phyloP scores from a whole-genome alignment of 345 rosid genomes.

The Aegle marmelos region DNA sequence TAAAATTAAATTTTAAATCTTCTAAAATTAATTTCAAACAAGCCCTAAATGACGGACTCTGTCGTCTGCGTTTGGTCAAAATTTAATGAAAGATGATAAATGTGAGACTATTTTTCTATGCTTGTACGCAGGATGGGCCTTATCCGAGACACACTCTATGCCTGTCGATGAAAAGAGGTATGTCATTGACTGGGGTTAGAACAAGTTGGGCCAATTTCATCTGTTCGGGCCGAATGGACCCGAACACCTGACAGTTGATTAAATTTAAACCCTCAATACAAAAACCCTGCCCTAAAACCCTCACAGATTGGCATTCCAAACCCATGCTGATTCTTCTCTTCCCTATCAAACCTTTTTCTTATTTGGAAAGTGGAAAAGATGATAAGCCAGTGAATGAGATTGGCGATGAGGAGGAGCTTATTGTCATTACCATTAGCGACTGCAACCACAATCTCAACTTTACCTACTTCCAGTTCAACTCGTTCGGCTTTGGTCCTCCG shows the following conservation, averaged over 20 bases:
- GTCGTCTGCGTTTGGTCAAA: too few relatives aligned
- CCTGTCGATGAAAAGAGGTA: not conserved
- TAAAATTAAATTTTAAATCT: too few relatives aligned
- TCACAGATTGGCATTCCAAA: not conserved
- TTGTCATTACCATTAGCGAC: not conserved
- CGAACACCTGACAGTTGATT: not conserved
- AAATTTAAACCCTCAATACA: not conserved
- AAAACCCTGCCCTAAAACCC: conserved; percentile 18
- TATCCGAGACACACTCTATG: too few relatives aligned
- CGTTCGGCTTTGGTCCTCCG: conserved; percentile 3
- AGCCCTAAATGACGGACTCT: too few relatives aligned
- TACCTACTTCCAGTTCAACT: not conserved
- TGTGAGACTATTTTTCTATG: too few relatives aligned
- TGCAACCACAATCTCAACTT: not conserved
- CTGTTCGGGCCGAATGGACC: not conserved
- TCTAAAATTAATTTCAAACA: too few relatives aligned
- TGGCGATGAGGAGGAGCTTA: not conserved
- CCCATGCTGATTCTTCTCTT: not conserved
- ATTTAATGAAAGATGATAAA: too few relatives aligned
- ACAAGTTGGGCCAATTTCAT: not conserved
- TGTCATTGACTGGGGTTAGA: not conserved
- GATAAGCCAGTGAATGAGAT: not conserved
- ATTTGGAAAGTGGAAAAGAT: not conserved
- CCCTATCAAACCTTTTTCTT: too few relatives aligned
- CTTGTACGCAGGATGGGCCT: too few relatives aligned